phyloP scores from a whole-genome alignment of 768 basidiomycete species.

The Strobilomyces confusus region DNA sequence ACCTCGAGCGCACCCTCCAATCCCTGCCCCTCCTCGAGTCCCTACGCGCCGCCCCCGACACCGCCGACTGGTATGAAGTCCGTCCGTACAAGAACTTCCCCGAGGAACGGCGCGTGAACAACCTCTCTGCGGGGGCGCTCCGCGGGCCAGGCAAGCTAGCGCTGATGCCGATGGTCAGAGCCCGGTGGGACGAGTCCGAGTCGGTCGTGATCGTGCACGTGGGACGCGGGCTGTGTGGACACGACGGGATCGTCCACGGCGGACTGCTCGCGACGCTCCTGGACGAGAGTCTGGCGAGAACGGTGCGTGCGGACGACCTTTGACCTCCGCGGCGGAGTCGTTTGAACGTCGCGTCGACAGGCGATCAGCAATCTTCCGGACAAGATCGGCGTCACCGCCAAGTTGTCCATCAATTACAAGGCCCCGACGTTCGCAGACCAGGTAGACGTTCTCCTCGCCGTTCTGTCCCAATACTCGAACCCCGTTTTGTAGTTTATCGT shows the following conservation, averaged over 20 bases:
- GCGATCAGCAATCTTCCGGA: conserved; percentile 83
- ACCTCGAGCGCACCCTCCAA: conserved; percentile 68
- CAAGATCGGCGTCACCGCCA: conserved; percentile 91
- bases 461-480: not conserved
- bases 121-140: conserved; percentile 80
- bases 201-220: conserved; percentile 71
- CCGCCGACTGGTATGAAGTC: conserved; percentile 68
- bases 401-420: conserved; percentile 73
- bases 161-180: conserved; percentile 71
- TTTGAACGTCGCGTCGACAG: conserved; percentile 36
- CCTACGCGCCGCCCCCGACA: conserved; percentile 46
- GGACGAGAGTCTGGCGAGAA: conserved; percentile 81
- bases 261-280: conserved; percentile 86
- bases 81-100: conserved; percentile 72
- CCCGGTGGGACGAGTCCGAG: conserved; percentile 72
- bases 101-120: conserved; percentile 74
- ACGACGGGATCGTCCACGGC: conserved; percentile 94
- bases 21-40: conserved; percentile 53
- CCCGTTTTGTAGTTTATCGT: conserved; percentile 65
- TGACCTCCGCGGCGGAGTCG: conserved; percentile 3
- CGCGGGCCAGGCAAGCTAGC: conserved; percentile 85
- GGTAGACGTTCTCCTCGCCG: conserved; percentile 33
- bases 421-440: conserved; percentile 90
- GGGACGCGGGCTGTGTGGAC: conserved; percentile 83
- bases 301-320: conserved; percentile 43